phyloP scores from a whole-genome alignment of 352 stramenopile genomes.

The Pythium utonaiense region DNA sequence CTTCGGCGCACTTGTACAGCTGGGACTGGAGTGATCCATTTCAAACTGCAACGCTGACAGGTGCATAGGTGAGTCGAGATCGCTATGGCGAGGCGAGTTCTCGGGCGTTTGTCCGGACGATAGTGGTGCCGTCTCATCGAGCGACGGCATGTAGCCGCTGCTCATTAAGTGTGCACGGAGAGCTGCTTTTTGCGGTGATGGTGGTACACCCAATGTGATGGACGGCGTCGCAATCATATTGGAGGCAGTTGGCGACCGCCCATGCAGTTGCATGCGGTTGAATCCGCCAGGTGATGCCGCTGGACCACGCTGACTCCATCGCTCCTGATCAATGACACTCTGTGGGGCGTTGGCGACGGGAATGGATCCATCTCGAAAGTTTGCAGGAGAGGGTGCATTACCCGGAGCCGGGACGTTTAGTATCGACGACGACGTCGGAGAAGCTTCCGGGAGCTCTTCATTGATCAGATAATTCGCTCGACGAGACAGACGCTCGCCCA shows the following conservation, averaged over 20 bases:
- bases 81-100: constrained; percentile 31
- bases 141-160: constrained; percentile 63
- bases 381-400: constrained; percentile 1
- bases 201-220: constrained; percentile 22
- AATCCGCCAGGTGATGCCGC: constrained; percentile 21
- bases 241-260: constrained; percentile 7
- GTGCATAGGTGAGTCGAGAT: not conserved
- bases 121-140: constrained; percentile 61
- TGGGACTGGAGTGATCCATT: constrained; percentile 12
- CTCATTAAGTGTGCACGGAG: constrained; percentile 22
- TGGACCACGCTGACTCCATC: constrained; percentile 15
- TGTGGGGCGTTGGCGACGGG: constrained; percentile 39
- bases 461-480: constrained; percentile 9
- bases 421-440: constrained; percentile 23
- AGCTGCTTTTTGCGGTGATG: constrained; percentile 44
- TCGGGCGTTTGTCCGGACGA: constrained; percentile 42
- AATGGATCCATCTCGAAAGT: constrained; percentile 16
- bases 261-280: constrained; percentile 24
- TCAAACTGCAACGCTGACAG: constrained; percentile 16
- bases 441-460: constrained; percentile 18
- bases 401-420: constrained; percentile 31
- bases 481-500: constrained; percentile 36
- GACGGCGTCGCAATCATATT: constrained; percentile 15
- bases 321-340: constrained; percentile 33
- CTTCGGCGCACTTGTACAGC: not conserved